A percentile compares a stretch with the other conserved stretches of the same genome.
Conservation (phyloP, 208 protist genomes). For the Leishmania mexicana region DNA sequence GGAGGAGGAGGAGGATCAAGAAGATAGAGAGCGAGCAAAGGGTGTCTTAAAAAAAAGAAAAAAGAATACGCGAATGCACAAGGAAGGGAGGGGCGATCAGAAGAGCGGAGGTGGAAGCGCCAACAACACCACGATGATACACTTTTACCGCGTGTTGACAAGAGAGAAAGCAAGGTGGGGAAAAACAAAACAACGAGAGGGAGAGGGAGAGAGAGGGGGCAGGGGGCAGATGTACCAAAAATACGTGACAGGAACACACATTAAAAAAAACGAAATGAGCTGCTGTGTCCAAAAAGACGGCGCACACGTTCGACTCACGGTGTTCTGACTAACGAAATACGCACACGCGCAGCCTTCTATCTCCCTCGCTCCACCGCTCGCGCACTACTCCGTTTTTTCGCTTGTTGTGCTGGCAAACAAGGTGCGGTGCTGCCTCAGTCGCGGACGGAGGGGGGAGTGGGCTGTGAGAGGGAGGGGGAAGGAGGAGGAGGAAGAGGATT, state of each 20-base stretch:
- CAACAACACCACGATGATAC: not conserved
- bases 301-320: not conserved
- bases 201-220: not conserved
- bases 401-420: not conserved
- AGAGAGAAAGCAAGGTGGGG: too few species aligned
- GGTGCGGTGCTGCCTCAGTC: not conserved
- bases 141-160: not conserved
- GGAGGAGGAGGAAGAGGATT: not conserved
- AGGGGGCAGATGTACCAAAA: not conserved
- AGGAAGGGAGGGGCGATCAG: not conserved
- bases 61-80: not conserved
- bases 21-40: not conserved
- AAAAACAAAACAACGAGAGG: not conserved
- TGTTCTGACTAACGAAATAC: not conserved
- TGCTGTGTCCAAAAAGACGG: not conserved
- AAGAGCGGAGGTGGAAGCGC: not conserved
- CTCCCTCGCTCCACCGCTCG: not conserved
- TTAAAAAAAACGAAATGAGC: too few species aligned
- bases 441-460: not conserved
- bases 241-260: too few species aligned
- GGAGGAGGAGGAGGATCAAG: not conserved
- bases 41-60: not conserved
- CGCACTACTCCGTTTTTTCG: not conserved
- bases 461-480: too few species aligned
- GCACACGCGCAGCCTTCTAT: not conserved